Percentiles rank a stretch among this genome's conserved stretches.
Evolutionary conservation across 1,284 basidiomycete species (phyloP).

Genomic region (Neolentinus lepideus): DNA sequence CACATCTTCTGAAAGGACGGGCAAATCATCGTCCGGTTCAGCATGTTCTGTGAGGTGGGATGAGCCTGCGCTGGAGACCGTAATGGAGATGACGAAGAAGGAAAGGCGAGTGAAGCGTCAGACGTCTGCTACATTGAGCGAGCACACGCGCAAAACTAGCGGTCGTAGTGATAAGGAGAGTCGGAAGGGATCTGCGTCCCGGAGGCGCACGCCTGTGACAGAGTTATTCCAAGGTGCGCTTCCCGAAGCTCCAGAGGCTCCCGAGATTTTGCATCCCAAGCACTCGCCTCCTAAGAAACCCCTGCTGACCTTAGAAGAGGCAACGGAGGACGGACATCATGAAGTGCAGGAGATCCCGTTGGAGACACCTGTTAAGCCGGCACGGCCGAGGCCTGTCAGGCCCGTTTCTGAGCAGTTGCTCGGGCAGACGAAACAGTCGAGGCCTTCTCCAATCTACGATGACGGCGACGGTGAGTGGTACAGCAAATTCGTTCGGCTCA

Average conservation of each 20-base stretch:
- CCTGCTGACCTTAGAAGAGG: constrained; percentile 41
- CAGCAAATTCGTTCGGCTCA: not conserved
- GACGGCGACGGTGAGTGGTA: constrained; percentile 45
- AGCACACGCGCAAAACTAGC: constrained; percentile 9
- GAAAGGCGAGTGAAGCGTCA: constrained; percentile 10
- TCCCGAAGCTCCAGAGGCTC: constrained; percentile 13
- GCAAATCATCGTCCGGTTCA: constrained; percentile 40
- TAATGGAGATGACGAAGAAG: constrained; percentile 22
- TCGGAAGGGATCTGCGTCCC: constrained; percentile 19
- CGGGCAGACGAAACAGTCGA: constrained; percentile 22
- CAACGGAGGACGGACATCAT: constrained; percentile 43
- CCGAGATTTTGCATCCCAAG: constrained; percentile 1
- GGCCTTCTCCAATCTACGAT: constrained; percentile 46
- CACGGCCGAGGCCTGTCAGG: constrained; percentile 32
- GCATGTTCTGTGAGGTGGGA: constrained; percentile 54
- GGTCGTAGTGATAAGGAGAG: constrained; percentile 14
- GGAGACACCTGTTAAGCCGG: constrained; percentile 42
- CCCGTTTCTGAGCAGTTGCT: constrained; percentile 63
- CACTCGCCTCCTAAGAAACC: constrained; percentile 18
- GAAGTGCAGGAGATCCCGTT: constrained; percentile 11
- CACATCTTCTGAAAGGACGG: constrained; percentile 40
- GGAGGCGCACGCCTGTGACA: constrained; percentile 19
- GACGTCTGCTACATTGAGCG: not conserved
- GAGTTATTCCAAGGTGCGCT: constrained; percentile 26
- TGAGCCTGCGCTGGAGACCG: constrained; percentile 49